phyloP scores from a whole-genome alignment of 2,329 filamentous ascomycete genomes.

The Neofusicoccum cordaticola region DNA sequence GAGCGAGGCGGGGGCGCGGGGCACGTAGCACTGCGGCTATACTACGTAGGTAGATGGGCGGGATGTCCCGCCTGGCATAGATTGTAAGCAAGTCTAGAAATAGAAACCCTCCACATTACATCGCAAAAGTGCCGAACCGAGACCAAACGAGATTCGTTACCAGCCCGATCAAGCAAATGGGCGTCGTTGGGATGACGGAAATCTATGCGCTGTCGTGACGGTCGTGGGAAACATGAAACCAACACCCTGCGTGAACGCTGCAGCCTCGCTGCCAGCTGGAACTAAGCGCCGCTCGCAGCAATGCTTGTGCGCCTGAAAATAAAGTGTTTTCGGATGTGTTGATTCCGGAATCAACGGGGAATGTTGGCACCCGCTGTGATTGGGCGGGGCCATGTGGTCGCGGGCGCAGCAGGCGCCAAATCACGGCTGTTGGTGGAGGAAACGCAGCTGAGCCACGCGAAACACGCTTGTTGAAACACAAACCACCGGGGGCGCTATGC shows the following conservation, averaged over 20 bases:
- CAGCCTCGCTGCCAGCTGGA: background rate
- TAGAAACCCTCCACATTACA: background rate
- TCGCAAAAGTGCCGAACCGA: background rate
- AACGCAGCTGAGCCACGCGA: background rate
- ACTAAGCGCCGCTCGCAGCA: background rate
- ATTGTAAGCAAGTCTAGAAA: conserved; percentile 15
- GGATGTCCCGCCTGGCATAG: background rate
- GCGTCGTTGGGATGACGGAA: background rate
- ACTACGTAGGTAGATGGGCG: background rate
- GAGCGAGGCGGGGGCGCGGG: background rate
- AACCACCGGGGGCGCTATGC: background rate
- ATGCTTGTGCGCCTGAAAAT: background rate
- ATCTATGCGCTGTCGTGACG: conserved; percentile 14
- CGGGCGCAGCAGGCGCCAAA: background rate
- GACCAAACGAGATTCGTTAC: conserved; percentile 7
- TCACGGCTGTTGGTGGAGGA: background rate
- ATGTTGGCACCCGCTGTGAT: background rate
- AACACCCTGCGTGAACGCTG: background rate
- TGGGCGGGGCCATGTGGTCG: background rate
- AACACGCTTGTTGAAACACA: background rate
- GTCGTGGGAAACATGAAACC: conserved; percentile 12
- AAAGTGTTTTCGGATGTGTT: background rate
- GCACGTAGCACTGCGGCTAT: background rate
- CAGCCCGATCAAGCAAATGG: background rate
- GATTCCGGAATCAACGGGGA: background rate